Conservation (phyloP, 2,329 filamentous ascomycete species). For the Beauveria caledonica region DNA sequence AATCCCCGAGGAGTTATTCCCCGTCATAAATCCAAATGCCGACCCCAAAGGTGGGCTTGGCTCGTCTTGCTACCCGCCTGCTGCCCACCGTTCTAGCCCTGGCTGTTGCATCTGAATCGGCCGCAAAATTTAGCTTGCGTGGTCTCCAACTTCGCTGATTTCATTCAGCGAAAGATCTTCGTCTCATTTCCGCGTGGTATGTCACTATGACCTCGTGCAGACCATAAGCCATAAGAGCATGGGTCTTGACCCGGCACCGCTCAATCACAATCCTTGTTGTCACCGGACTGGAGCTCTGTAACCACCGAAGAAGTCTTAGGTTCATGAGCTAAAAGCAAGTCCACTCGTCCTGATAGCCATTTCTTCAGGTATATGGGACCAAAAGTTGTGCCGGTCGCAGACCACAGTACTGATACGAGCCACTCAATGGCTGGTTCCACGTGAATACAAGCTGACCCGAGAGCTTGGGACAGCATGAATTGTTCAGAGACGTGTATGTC, state of each 20-base stretch:
- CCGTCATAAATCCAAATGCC: neutral
- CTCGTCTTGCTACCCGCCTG: neutral
- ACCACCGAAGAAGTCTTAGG: neutral
- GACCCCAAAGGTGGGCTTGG: neutral
- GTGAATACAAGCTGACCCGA: neutral
- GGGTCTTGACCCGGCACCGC: neutral
- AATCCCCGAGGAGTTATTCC: neutral
- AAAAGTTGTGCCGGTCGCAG: neutral
- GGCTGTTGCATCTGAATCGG: neutral
- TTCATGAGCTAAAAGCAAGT: neutral
- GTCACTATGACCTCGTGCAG: neutral
- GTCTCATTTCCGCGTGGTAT: neutral
- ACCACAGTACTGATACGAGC: neutral
- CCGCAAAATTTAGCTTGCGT: neutral
- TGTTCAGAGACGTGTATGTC: neutral
- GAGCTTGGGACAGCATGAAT: neutral
- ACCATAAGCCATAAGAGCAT: neutral
- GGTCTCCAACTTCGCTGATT: neutral
- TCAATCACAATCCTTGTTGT: neutral
- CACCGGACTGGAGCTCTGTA: neutral
- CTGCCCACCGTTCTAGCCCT: neutral
- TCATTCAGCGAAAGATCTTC: neutral
- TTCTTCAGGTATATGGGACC: too few species aligned
- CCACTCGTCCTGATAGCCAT: neutral
- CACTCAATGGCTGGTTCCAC: neutral